These are phyloP conservation scores for Diaporthe sp. DNA, from an alignment of 2,329 filamentous ascomycete species.

Conservation along the genomic window DNA sequence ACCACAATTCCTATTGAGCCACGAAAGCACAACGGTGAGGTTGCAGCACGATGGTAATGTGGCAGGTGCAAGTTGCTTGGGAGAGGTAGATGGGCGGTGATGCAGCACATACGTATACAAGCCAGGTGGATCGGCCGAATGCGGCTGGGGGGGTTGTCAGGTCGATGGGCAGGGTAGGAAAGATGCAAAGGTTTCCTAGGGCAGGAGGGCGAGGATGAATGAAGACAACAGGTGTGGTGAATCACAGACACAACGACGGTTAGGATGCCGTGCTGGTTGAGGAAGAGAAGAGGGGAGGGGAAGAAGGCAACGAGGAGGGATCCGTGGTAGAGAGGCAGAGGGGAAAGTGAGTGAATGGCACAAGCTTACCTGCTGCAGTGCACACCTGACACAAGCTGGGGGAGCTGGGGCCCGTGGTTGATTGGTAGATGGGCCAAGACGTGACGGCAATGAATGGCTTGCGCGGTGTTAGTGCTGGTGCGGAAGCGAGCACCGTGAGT, in stretches of 20 bases:
- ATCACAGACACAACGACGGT: constrained; percentile 21
- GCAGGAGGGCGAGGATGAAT: constrained; percentile 8
- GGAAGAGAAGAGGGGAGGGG: constrained; percentile 13
- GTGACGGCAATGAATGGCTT: constrained; percentile 25
- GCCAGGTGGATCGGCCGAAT: background rate
- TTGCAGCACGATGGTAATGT: background rate
- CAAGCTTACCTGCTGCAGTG: constrained; percentile 21
- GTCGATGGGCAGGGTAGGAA: background rate
- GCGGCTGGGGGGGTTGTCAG: background rate
- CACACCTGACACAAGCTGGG: constrained; percentile 28
- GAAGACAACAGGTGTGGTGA: constrained; percentile 11
- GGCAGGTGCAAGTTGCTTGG: background rate
- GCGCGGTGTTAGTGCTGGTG: constrained; percentile 24
- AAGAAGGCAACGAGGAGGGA: background rate
- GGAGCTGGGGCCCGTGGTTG: background rate
- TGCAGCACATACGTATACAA: constrained; percentile 9
- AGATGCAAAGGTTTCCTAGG: constrained; percentile 7
- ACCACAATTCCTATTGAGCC: background rate
- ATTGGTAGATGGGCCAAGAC: constrained; percentile 9
- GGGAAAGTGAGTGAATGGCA: constrained; percentile 23
- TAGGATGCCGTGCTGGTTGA: constrained; percentile 21
- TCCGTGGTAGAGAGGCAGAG: constrained; percentile 14
- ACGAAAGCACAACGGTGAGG: background rate
- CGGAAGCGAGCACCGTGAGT: background rate
- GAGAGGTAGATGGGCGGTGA: background rate